phyloP scores from a whole-genome alignment of 73 alveolate species.

The Paramecium biaurelia region DNA sequence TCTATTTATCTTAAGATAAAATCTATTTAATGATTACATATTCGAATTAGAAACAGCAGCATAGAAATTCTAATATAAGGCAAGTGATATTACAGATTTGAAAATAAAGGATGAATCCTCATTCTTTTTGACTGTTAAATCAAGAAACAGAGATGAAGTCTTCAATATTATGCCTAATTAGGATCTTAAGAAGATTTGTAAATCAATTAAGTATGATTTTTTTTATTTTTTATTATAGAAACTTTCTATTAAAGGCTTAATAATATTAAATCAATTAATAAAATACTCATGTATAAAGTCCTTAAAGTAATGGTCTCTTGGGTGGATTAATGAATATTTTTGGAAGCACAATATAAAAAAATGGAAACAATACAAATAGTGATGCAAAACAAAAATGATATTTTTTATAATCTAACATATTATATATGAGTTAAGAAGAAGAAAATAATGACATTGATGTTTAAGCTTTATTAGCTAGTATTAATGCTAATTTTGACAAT shows the following conservation, averaged over 20 bases:
- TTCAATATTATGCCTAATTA: neutral
- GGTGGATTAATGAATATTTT: neutral
- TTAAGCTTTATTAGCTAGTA: neutral
- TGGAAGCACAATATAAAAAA: neutral
- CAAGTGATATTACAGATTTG: neutral
- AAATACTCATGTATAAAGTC: neutral
- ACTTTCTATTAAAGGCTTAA: neutral
- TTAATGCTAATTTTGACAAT: slow-evolving; percentile 19
- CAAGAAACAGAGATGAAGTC: neutral
- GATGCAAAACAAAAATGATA: neutral
- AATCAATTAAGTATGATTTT: neutral
- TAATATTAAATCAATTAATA: neutral
- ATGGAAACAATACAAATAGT: neutral
- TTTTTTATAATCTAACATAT: neutral
- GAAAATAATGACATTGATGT: slow-evolving; percentile 38
- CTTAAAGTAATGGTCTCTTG: neutral
- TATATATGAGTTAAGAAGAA: neutral
- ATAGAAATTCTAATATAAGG: neutral
- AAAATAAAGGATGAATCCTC: neutral
- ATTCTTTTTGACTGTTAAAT: neutral
- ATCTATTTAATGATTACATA: slow-evolving; percentile 2
- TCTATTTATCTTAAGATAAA: slow-evolving; percentile 14
- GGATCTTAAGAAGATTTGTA: neutral
- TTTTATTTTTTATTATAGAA: neutral
- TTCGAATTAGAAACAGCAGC: slow-evolving; percentile 32